Conservation (phyloP, 1,284 basidiomycete species). For the Schizopora paradoxa region DNA sequence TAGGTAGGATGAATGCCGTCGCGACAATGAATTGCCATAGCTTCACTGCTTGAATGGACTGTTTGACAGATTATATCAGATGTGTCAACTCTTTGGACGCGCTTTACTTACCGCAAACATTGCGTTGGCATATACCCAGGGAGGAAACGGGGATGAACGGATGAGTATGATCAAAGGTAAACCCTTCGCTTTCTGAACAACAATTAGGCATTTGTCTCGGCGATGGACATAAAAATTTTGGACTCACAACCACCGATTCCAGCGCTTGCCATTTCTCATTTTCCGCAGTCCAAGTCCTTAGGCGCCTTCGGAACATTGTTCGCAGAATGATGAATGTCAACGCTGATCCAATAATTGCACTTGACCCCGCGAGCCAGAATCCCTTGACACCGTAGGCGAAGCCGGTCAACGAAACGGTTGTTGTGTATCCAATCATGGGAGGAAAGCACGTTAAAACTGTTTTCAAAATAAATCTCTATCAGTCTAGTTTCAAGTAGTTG, state of each 20-base stretch:
- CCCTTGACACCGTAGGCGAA: slow-evolving; percentile 80
- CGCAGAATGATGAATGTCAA: slow-evolving; percentile 61
- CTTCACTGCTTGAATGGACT: slow-evolving; percentile 71
- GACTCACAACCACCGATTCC: slow-evolving; percentile 65
- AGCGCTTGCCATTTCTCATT: slow-evolving; percentile 75
- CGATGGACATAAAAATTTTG: background rate
- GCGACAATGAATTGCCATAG: slow-evolving; percentile 73
- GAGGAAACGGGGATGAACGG: slow-evolving; percentile 76
- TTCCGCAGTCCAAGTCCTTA: slow-evolving; percentile 52
- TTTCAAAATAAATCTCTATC: slow-evolving; percentile 9
- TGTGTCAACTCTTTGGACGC: slow-evolving; percentile 1
- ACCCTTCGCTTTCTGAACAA: slow-evolving; percentile 55
- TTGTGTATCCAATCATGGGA: slow-evolving; percentile 74
- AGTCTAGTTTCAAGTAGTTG: slow-evolving; percentile 5
- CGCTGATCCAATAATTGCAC: slow-evolving; percentile 62
- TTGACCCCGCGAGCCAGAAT: slow-evolving; percentile 57
- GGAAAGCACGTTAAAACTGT: slow-evolving; percentile 68
- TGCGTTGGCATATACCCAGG: slow-evolving; percentile 77
- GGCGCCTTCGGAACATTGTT: slow-evolving; percentile 48
- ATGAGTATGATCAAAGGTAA: slow-evolving; percentile 75
- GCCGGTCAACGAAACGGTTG: slow-evolving; percentile 60
- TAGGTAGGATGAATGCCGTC: slow-evolving; percentile 65
- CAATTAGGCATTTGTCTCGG: slow-evolving; percentile 5
- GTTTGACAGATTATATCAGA: slow-evolving; percentile 11
- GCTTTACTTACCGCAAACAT: slow-evolving; percentile 63